phyloP scores from a whole-genome alignment of 2,329 filamentous ascomycete genomes.

The Colletotrichum musae region DNA sequence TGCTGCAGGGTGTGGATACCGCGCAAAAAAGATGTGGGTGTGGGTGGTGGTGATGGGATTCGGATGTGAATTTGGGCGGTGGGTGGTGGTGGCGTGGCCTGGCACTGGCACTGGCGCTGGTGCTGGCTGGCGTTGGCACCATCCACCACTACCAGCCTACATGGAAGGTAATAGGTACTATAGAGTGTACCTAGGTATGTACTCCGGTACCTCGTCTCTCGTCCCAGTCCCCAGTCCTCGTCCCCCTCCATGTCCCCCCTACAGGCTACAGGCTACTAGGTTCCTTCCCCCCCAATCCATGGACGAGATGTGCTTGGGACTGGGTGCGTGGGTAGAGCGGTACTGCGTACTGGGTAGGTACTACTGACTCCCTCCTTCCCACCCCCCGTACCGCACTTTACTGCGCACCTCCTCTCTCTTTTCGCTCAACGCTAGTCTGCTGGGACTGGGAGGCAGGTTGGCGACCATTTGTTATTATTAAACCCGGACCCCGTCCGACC shows the following conservation, averaged over 20 bases:
- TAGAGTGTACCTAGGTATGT: too few relatives aligned
- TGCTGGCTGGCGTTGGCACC: slow-evolving; percentile 17
- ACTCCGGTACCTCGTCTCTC: too few relatives aligned
- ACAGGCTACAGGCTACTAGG: too few relatives aligned
- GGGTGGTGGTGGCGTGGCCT: too few relatives aligned
- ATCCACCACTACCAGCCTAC: not conserved
- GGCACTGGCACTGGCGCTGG: not conserved
- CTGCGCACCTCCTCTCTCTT: slow-evolving; percentile 1
- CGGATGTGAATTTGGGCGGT: not conserved
- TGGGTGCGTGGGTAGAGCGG: slow-evolving; percentile 29
- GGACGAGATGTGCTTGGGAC: slow-evolving; percentile 12
- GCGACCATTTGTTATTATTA: slow-evolving; percentile 44
- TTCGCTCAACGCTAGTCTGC: not conserved
- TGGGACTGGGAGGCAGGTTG: slow-evolving; percentile 23
- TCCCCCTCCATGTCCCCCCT: not conserved
- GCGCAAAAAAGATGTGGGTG: slow-evolving; percentile 21
- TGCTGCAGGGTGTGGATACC: slow-evolving; percentile 31
- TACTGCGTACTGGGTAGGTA: slow-evolving; percentile 19
- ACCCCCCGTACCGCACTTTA: not conserved
- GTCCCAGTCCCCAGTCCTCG: not conserved
- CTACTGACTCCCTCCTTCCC: slow-evolving; percentile 10
- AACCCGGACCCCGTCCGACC: slow-evolving; percentile 44
- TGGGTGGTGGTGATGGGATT: slow-evolving; percentile 13
- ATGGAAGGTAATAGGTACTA: too few relatives aligned
- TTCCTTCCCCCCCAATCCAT: not conserved